These are phyloP conservation scores for Corchorus olitorius DNA, from an alignment of 345 rosid genomes.

Conservation along the genomic window DNA sequence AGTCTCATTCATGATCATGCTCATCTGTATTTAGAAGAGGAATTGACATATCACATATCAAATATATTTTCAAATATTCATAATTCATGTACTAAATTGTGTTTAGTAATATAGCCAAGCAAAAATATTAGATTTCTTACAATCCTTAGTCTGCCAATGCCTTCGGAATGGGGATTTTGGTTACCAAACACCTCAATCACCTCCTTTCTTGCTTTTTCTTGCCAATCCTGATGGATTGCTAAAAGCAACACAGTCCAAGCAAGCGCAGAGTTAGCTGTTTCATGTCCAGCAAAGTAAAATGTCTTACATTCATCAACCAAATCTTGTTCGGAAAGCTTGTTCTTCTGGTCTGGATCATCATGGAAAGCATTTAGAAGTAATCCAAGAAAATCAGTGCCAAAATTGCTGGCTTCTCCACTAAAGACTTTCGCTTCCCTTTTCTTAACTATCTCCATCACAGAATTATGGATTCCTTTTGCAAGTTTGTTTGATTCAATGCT, in stretches of 20 bases:
- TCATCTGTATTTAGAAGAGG: conserved; percentile 14
- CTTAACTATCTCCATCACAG: conserved; percentile 21
- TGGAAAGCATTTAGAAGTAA: conserved; percentile 25
- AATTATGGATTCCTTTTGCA: conserved; percentile 17
- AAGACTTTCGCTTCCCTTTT: conserved; percentile 25
- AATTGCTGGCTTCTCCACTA: conserved; percentile 7
- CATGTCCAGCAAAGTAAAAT: conserved; percentile 42
- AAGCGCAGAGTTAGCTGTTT: conserved; percentile 30
- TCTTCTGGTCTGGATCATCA: conserved; percentile 22
- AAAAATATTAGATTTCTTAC: conserved; percentile 23
- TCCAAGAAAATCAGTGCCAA: conserved; percentile 33
- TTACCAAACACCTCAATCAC: conserved; percentile 31
- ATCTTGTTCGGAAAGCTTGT: conserved; percentile 10
- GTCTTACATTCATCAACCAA: conserved; percentile 41
- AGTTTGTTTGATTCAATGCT: conserved; percentile 21
- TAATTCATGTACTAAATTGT: neutral
- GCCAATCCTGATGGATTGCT: conserved; percentile 42
- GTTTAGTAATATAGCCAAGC: neutral
- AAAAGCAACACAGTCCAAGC: conserved; percentile 40
- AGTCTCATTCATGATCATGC: conserved; percentile 32
- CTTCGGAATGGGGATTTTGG: conserved; percentile 31
- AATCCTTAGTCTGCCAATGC: conserved; percentile 36
- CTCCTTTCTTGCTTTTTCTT: conserved; percentile 37
- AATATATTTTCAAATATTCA: neutral
- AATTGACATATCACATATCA: neutral